Evolutionary conservation across 768 basidiomycete genomes (phyloP).

Genomic region (Boletellus ananas): DNA sequence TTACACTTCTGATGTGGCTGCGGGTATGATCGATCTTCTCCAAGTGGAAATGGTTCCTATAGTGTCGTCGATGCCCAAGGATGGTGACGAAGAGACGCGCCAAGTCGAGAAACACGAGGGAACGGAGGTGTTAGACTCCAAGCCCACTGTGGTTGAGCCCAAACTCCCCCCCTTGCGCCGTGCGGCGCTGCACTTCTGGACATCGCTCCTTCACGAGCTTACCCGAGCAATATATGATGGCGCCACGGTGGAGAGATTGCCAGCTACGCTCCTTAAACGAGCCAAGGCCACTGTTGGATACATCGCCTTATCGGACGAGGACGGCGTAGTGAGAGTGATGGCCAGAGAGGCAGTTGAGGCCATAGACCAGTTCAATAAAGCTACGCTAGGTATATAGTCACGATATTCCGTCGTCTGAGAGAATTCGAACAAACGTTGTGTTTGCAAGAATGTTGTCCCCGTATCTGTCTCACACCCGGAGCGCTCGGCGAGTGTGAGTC

Average conservation of each 20-base stretch:
- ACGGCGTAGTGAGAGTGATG: slow-evolving; percentile 69
- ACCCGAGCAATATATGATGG: slow-evolving; percentile 49
- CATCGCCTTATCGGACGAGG: slow-evolving; percentile 66
- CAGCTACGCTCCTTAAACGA: slow-evolving; percentile 41
- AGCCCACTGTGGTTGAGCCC: slow-evolving; percentile 53
- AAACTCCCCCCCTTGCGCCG: slow-evolving; percentile 81
- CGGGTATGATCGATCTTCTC: slow-evolving; percentile 74
- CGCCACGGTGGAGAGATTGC: slow-evolving; percentile 4
- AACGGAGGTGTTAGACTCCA: slow-evolving; percentile 40
- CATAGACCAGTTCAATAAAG: slow-evolving; percentile 48
- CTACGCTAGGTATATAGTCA: slow-evolving; percentile 34
- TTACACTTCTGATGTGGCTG: slow-evolving; percentile 58
- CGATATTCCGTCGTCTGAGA: too few species aligned
- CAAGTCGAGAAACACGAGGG: slow-evolving; percentile 7
- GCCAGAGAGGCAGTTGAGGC: slow-evolving; percentile 64
- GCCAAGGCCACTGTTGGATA: slow-evolving; percentile 64
- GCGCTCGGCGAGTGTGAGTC: slow-evolving; percentile 71
- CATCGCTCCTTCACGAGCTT: slow-evolving; percentile 60
- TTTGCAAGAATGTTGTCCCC: slow-evolving; percentile 45
- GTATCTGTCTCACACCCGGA: slow-evolving; percentile 91
- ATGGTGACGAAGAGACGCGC: slow-evolving; percentile 11
- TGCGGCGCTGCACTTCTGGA: slow-evolving; percentile 80
- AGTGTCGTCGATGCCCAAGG: slow-evolving; percentile 11
- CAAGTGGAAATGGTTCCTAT: slow-evolving; percentile 51
- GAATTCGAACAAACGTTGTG: too few species aligned